Percentiles rank a stretch among this genome's conserved stretches.
Evolutionary conservation across 1,284 basidiomycete genomes (phyloP).

Genomic region (Cystobasidium slooffiae): DNA sequence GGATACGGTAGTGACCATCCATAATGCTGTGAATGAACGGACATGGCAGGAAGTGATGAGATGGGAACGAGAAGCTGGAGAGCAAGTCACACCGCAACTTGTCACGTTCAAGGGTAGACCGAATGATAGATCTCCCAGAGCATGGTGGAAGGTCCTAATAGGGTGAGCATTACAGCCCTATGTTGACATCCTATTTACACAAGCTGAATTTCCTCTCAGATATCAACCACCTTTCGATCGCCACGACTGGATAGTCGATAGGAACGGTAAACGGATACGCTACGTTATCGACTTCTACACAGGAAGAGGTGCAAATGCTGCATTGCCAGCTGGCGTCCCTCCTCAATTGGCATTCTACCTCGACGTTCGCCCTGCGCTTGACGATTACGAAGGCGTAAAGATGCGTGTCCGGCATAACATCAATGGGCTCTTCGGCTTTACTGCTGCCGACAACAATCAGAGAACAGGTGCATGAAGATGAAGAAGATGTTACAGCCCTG

Average conservation of each 20-base stretch:
- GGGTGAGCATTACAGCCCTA: slow-evolving; percentile 68
- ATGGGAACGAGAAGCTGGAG: slow-evolving; percentile 76
- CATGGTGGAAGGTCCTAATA: slow-evolving; percentile 76
- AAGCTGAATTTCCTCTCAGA: slow-evolving; percentile 59
- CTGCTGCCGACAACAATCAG: slow-evolving; percentile 31
- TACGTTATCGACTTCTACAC: slow-evolving; percentile 99
- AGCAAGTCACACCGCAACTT: slow-evolving; percentile 62
- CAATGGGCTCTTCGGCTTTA: slow-evolving; percentile 48
- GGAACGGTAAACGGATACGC: slow-evolving; percentile 82
- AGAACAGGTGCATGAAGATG: background rate
- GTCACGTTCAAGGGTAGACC: slow-evolving; percentile 85
- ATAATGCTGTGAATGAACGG: slow-evolving; percentile 98
- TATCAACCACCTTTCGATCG: slow-evolving; percentile 94
- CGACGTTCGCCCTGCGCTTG: slow-evolving; percentile 90
- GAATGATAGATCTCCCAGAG: slow-evolving; percentile 74
- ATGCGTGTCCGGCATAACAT: slow-evolving; percentile 63
- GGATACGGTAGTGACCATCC: slow-evolving; percentile 94
- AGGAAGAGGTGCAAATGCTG: slow-evolving; percentile 64
- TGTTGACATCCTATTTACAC: background rate
- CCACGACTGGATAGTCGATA: slow-evolving; percentile 95
- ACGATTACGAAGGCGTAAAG: slow-evolving; percentile 83
- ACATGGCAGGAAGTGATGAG: slow-evolving; percentile 88
- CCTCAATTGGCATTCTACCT: slow-evolving; percentile 76
- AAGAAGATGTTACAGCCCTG: too few relatives aligned
- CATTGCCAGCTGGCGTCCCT: slow-evolving; percentile 55